Evolutionary conservation across 306 rosid genomes (phyloP), one percentile per base, ranked within the genome.

Genomic region (Cucurbita ficifolia): DNA sequence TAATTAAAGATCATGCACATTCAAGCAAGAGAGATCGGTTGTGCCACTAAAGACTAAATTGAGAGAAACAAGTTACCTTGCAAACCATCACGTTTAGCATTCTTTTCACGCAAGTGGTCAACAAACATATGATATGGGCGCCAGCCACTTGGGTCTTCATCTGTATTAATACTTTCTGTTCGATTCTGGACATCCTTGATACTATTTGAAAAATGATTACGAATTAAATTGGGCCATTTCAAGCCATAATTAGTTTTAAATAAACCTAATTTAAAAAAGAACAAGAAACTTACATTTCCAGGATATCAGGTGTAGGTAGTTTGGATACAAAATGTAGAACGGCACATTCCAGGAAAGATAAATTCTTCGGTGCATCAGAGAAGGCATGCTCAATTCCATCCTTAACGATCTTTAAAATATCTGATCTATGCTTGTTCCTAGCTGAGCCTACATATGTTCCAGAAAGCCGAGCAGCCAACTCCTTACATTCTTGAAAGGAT

Each of bases 141-240:
- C 98, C 98, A 90, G 52, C 98, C 98, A 86, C 98, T 94, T 57
- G 98, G 98, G 79, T 94, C 85, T 86, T 88, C 95, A 38, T 94
- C 98, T 39, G 87, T 85, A 74, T 90, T 85, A 55, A 94, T 85
- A 83, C 86, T 81, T 74, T 76, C 92, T 10, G 92, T 80, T 73
- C 95, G 85, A 52, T 77, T 84, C 84, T 94, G 87, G 56, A 89
- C 92, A 84, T 84, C 90, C 79, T 85, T 84, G 83, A 87, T 74
- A 58, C 98, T 93, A 65, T 60, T 77, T 72, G 68, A 55, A 84
- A 59, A 81, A 21, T 38, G 77, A 48, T 51, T 38, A 57, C 35
- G 53, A 7, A 73, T 87, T 60, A 76, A 62, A 65, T 67, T 70
- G 53, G 64, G 73, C 62, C 45, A 68, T 69, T 53, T 52, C 39